Evolutionary conservation across 2,329 filamentous ascomycete species (phyloP).

Genomic region (Colletotrichum sublineola): DNA sequence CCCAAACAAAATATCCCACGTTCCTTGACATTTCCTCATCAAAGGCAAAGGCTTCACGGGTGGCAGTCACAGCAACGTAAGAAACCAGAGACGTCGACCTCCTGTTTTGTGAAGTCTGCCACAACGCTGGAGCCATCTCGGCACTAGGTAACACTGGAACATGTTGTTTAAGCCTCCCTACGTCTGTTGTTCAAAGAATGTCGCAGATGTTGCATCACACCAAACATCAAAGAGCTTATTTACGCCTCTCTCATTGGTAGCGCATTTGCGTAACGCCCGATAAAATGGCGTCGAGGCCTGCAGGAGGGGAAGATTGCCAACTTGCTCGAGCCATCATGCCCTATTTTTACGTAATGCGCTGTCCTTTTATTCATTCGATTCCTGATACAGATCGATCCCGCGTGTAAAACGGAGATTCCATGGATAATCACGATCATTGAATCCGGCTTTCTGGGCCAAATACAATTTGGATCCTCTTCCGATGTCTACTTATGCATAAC

Average conservation of each 20-base stretch:
- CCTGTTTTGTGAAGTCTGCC: neutral
- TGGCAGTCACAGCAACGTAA: neutral
- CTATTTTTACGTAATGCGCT: neutral
- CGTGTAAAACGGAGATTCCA: no score
- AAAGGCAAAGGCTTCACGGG: neutral
- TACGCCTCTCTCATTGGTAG: neutral
- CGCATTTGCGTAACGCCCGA: neutral
- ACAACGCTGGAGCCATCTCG: neutral
- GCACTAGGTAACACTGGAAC: neutral
- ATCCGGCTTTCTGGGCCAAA: neutral
- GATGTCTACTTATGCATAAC: neutral
- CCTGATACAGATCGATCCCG: neutral
- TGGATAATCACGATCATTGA: neutral
- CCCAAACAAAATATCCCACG: neutral
- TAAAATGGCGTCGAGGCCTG: fast-evolving
- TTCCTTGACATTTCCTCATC: neutral
- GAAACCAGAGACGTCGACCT: neutral
- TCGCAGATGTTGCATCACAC: neutral
- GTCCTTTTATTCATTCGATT: neutral
- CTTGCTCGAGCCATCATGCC: neutral
- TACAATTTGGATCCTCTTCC: no score
- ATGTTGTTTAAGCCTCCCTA: neutral
- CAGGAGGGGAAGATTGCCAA: neutral
- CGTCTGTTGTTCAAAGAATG: neutral
- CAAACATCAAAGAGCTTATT: neutral